Base-by-base conservation (phyloP, 2,329 filamentous ascomycete species). In the Xylaria sp. region DNA sequence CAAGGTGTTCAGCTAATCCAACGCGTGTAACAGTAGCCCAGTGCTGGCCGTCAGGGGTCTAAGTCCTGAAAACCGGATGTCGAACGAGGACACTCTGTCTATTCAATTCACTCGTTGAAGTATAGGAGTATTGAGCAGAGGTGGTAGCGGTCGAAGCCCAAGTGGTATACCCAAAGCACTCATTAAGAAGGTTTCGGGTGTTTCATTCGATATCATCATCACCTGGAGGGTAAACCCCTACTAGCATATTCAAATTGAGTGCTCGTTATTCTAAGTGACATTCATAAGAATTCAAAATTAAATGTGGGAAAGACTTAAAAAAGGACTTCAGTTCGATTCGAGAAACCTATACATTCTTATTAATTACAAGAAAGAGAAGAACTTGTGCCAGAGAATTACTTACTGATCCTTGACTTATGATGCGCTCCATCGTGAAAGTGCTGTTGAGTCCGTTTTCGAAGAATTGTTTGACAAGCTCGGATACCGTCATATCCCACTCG, bases 141-240 rank as follows among this genome's bases (percentile, higher is more conserved):
- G 44, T 2, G 54, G 36, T 13, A 59, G 22, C 11, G 38, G 20
- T 17, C 22, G 38, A 39, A 27, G 38, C 53, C 66, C 27, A 33
- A 38, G 51, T 5, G 61, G 45, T 10, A 38, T n/a, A 5, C 27
- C 20, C 15, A 17, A 15, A 45, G 29, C 7, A 10, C 13, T 38
- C 45, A 27, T 15, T 6, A 53, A 50, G 11, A 44, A 7, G 4
- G 20, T 36, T 17, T 20, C 6, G 5, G 27, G 3, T 22, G 38
- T 25, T 15, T 39, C 42, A 9, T 38, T 31, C 22, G 39, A 55
- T 20, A 11, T 61, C 36, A 68, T 64, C 50, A 44, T 66, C 67
- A 73, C 67, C 29, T 66, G 62, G 15, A 71, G 45, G 2, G 68
- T 68, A 25, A 67, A 63, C 4, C 71, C 71, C 31, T 50, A 60